These are phyloP conservation scores for Citrullus mucosospermus DNA, from an alignment of 306 rosid genomes.

Conservation along the genomic window DNA sequence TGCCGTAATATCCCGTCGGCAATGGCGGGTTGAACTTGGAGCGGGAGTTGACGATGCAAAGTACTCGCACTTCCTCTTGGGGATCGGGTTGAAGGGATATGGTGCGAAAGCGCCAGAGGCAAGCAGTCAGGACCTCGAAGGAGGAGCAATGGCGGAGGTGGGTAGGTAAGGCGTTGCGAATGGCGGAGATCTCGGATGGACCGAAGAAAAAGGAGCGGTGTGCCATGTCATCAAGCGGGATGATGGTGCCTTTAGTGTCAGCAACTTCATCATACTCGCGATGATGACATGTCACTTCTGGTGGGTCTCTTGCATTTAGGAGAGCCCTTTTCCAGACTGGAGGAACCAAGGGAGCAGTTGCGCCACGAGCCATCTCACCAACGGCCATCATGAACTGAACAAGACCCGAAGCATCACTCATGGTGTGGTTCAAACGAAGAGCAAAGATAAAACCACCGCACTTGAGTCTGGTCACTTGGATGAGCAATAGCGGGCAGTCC, in stretches of 20 bases:
- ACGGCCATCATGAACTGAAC: conserved; percentile 7
- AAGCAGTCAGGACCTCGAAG: conserved; percentile 20
- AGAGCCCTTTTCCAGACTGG: conserved; percentile 25
- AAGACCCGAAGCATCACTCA: conserved; percentile 9
- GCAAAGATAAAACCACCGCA: conserved; percentile 31
- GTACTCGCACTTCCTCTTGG: conserved; percentile 3
- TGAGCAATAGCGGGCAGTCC: conserved; percentile 3
- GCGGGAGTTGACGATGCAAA: conserved; percentile 2
- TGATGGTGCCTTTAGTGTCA: background rate
- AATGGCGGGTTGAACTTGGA: conserved; percentile 27
- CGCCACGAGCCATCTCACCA: conserved; percentile 16
- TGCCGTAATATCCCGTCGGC: conserved; percentile 48
- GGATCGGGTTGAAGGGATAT: conserved; percentile 6
- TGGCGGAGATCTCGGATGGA: background rate
- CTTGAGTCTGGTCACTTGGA: conserved; percentile 16
- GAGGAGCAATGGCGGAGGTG: conserved; percentile 7
- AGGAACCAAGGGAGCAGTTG: background rate
- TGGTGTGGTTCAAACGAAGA: conserved; percentile 20
- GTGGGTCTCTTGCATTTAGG: conserved; percentile 17
- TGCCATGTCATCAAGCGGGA: background rate
- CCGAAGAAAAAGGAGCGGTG: conserved; percentile 15
- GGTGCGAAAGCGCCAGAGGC: conserved; percentile 19
- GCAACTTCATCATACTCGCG: conserved; percentile 11
- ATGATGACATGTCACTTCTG: conserved; percentile 2
- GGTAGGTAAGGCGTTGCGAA: conserved; percentile 6